A percentile compares a stretch with the other conserved stretches of the same genome.
These are phyloP conservation scores for Plasmodium blacklocki DNA, from an alignment of 169 alveolate genomes.

Conservation along the genomic window DNA sequence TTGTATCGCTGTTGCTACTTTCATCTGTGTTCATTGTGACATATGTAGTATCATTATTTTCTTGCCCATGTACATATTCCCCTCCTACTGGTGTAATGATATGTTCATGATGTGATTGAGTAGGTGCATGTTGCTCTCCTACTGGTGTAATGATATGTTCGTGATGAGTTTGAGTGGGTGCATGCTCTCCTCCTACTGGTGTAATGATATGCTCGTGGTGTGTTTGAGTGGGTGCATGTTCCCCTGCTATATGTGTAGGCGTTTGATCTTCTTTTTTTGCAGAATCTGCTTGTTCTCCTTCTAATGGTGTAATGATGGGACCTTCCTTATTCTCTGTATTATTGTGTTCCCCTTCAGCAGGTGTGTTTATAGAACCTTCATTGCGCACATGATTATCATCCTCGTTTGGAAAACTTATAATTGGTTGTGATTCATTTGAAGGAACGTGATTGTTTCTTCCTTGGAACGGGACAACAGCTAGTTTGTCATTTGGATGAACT, in stretches of 20 bases:
- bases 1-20: background rate
- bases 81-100: background rate
- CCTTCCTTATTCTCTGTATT: no score
- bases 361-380: background rate
- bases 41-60: background rate
- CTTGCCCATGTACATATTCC: background rate
- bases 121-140: background rate
- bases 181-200: background rate
- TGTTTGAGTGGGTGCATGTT: background rate
- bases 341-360: no score
- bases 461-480: background rate
- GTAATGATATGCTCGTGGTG: background rate
- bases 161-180: background rate
- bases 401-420: background rate
- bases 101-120: background rate
- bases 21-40: background rate
- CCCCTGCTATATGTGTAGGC: background rate
- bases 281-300: no score
- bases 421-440: background rate
- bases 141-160: background rate
- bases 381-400: background rate
- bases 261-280: no score
- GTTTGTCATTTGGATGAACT: background rate
- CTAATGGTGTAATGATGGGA: no score
- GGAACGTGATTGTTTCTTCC: background rate